A percentile compares a stretch with the other conserved stretches of the same genome.
Conservation (phyloP, 1,139 yeast species). For the Zygosaccharomyces pseudobailii region DNA sequence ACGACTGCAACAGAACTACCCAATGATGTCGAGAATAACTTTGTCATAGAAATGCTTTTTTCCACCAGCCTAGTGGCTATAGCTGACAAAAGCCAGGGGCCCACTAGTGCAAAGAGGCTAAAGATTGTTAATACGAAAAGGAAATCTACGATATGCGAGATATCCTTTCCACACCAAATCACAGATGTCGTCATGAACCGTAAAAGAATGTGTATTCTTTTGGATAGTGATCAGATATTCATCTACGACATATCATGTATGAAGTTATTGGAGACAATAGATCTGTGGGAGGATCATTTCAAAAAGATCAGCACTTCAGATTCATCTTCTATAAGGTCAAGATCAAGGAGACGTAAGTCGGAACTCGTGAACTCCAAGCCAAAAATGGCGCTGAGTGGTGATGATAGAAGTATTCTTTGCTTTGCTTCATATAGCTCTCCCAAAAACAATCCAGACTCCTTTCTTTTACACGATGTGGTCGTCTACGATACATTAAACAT, state of each 20-base stretch:
- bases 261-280: constrained; percentile 60
- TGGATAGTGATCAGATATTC: constrained; percentile 58
- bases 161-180: constrained; percentile 60
- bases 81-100: constrained; percentile 43
- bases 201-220: constrained; percentile 56
- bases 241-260: constrained; percentile 72
- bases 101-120: constrained; percentile 43
- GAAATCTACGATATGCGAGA: constrained; percentile 40
- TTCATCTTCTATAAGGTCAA: constrained; percentile 1
- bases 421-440: constrained; percentile 26
- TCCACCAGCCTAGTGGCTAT: constrained; percentile 66
- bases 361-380: constrained; percentile 14
- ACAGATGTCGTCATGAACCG: constrained; percentile 61
- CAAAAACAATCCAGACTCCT: constrained; percentile 18
- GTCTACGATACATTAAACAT: constrained; percentile 58
- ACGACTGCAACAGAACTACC: not conserved
- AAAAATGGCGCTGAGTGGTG: constrained; percentile 27
- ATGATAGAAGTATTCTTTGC: constrained; percentile 31
- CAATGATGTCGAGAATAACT: constrained; percentile 7
- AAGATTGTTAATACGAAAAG: constrained; percentile 63
- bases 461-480: constrained; percentile 28
- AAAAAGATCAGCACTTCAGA: constrained; percentile 7
- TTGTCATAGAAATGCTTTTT: constrained; percentile 59
- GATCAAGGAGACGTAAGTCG: constrained; percentile 12
- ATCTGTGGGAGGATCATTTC: constrained; percentile 26